Percentiles rank a stretch among this genome's conserved stretches.
These are phyloP conservation scores for Populus tremula DNA, from an alignment of 345 rosid species.

Conservation along the genomic window DNA sequence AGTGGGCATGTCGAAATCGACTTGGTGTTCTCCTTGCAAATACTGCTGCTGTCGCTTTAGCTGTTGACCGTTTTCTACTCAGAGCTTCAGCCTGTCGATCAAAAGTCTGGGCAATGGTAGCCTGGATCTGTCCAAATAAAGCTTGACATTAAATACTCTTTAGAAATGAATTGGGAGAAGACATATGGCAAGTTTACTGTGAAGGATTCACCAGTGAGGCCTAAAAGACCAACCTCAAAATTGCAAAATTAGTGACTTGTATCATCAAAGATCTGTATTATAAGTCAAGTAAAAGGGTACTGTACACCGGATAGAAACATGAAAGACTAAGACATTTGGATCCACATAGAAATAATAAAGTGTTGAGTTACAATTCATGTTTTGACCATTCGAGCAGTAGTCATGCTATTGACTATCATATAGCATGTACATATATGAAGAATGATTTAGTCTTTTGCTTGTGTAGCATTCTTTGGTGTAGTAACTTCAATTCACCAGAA, in stretches of 20 bases:
- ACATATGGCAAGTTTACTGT: neutral
- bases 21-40: slow-evolving; percentile 34
- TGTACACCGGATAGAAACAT: neutral
- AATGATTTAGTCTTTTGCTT: neutral
- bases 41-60: slow-evolving; percentile 27
- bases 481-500: neutral
- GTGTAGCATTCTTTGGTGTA: slow-evolving; percentile 1
- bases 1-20: slow-evolving; percentile 28
- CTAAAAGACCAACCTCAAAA: neutral
- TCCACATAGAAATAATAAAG: neutral
- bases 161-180: neutral
- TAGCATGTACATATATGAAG: neutral
- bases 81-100: slow-evolving; percentile 49
- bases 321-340: neutral
- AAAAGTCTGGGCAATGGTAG: slow-evolving; percentile 43
- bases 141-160: neutral
- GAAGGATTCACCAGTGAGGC: neutral
- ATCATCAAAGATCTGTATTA: neutral
- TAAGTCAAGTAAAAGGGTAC: neutral
- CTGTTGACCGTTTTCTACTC: slow-evolving; percentile 32
- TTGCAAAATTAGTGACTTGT: neutral
- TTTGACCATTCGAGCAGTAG: neutral
- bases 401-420: neutral
- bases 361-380: neutral
- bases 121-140: slow-evolving; percentile 47